Percentiles rank a stretch among this genome's conserved stretches.
Conservation (phyloP, 371 early-diverging fungal genomes). For the Rhizopus microsporus region DNA sequence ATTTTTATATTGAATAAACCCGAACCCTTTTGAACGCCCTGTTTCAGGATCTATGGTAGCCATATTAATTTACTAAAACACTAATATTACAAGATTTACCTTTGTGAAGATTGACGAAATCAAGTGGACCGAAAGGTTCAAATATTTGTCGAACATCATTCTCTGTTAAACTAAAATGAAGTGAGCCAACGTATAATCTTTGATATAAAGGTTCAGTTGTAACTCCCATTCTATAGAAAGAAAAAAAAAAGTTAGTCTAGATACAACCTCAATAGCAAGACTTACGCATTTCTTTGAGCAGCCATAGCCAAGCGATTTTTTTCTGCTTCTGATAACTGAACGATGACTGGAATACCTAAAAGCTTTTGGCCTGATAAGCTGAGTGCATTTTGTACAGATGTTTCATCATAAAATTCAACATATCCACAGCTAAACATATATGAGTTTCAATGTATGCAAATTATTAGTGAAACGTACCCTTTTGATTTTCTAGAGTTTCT, state of each 20-base stretch:
- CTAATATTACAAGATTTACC: slow-evolving; percentile 24
- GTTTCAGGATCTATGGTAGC: slow-evolving; percentile 65
- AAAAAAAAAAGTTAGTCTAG: slow-evolving; percentile 4
- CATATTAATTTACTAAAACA: slow-evolving; percentile 6
- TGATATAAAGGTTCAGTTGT: slow-evolving; percentile 56
- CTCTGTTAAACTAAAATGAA: slow-evolving; percentile 80
- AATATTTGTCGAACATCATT: slow-evolving; percentile 84
- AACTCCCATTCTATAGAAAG: slow-evolving; percentile 28
- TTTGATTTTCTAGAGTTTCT: slow-evolving; percentile 87
- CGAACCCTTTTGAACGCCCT: slow-evolving; percentile 86
- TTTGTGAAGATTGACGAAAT: slow-evolving; percentile 78
- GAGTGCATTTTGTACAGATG: slow-evolving; percentile 82
- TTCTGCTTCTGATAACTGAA: slow-evolving; percentile 91
- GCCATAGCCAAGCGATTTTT: slow-evolving; percentile 80
- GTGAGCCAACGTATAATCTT: slow-evolving; percentile 81
- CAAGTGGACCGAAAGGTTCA: slow-evolving; percentile 87
- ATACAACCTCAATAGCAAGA: slow-evolving; percentile 8
- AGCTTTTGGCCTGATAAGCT: slow-evolving; percentile 87
- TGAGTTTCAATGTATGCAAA: background rate
- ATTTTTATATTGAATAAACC: slow-evolving; percentile 80
- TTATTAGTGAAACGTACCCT: slow-evolving; percentile 62
- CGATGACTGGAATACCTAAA: slow-evolving; percentile 92
- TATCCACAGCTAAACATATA: slow-evolving; percentile 68
- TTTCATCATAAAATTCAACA: slow-evolving; percentile 92
- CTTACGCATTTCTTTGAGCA: slow-evolving; percentile 59